phyloP scores from a whole-genome alignment of 192 early-diverging fungal species.

The Radiomyces spectabilis region DNA sequence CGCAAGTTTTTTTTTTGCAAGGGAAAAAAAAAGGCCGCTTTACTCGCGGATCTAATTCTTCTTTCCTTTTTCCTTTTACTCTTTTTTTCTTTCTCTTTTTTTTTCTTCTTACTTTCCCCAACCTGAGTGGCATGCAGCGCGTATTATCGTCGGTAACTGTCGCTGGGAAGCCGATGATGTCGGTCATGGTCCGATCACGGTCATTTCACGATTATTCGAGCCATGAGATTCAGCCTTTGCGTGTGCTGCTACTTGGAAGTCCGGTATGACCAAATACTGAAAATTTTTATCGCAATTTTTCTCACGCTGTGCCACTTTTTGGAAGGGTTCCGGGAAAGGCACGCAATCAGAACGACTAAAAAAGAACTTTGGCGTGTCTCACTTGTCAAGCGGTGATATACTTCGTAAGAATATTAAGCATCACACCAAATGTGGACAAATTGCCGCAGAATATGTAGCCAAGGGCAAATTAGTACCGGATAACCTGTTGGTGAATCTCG shows the following conservation, averaged over 20 bases:
- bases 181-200: not conserved
- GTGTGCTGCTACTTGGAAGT: constrained; percentile 66
- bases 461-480: constrained; percentile 64
- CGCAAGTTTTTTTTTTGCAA: too few species aligned
- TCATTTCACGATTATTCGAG: constrained; percentile 20
- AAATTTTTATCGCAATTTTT: not conserved
- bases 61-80: too few species aligned
- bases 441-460: constrained; percentile 46
- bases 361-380: constrained; percentile 53
- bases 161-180: not conserved
- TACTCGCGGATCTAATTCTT: too few species aligned
- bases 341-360: constrained; percentile 80
- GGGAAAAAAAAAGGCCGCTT: too few species aligned
- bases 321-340: constrained; percentile 78
- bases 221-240: constrained; percentile 37
- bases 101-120: not conserved
- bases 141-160: too few species aligned
- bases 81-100: too few species aligned
- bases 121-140: not conserved
- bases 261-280: constrained; percentile 50
- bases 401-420: constrained; percentile 75
- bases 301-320: not conserved
- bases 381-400: constrained; percentile 84
- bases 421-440: constrained; percentile 51
- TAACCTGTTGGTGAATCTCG: constrained; percentile 55